These are phyloP conservation scores for Thermoascus crustaceus DNA, from an alignment of 2,329 filamentous ascomycete species.

Conservation along the genomic window DNA sequence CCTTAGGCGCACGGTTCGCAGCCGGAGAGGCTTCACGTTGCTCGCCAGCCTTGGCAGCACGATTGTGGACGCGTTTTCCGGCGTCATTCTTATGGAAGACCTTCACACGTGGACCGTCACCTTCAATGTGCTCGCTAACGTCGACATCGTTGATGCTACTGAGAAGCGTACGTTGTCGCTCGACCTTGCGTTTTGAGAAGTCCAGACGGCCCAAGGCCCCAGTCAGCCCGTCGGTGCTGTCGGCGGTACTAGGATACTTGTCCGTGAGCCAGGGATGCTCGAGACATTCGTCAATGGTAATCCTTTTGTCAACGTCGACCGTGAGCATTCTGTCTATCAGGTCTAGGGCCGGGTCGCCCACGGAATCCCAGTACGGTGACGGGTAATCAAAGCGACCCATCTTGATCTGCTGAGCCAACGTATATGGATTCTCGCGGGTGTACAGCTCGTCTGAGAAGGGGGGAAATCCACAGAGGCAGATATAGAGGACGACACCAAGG, in stretches of 20 bases:
- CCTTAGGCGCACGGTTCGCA: slow-evolving; percentile 57
- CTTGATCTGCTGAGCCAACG: slow-evolving; percentile 81
- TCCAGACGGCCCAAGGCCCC: slow-evolving; percentile 76
- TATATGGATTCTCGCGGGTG: slow-evolving; percentile 73
- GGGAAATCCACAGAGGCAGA: slow-evolving; percentile 92
- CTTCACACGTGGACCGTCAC: slow-evolving; percentile 56
- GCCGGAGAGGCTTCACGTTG: slow-evolving; percentile 56
- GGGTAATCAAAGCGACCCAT: slow-evolving; percentile 87
- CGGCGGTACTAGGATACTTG: slow-evolving; percentile 53
- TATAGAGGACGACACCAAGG: slow-evolving; percentile 93
- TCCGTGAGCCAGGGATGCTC: slow-evolving; percentile 82
- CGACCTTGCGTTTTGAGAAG: slow-evolving; percentile 71
- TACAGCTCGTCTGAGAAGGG: slow-evolving; percentile 94
- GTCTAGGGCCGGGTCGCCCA: slow-evolving; percentile 80
- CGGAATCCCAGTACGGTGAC: slow-evolving; percentile 88
- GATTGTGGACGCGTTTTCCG: slow-evolving; percentile 39
- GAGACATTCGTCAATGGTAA: slow-evolving; percentile 83
- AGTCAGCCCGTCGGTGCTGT: slow-evolving; percentile 87
- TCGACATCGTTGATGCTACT: slow-evolving; percentile 71
- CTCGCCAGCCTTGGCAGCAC: slow-evolving; percentile 23
- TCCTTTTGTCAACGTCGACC: slow-evolving; percentile 74
- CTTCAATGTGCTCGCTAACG: slow-evolving; percentile 49
- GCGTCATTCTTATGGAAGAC: slow-evolving; percentile 65
- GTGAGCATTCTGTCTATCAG: slow-evolving; percentile 93
- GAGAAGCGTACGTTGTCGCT: slow-evolving; percentile 77